Evolutionary conservation across 2,329 filamentous ascomycete species (phyloP).

Genomic region (Venturia pyrina): DNA sequence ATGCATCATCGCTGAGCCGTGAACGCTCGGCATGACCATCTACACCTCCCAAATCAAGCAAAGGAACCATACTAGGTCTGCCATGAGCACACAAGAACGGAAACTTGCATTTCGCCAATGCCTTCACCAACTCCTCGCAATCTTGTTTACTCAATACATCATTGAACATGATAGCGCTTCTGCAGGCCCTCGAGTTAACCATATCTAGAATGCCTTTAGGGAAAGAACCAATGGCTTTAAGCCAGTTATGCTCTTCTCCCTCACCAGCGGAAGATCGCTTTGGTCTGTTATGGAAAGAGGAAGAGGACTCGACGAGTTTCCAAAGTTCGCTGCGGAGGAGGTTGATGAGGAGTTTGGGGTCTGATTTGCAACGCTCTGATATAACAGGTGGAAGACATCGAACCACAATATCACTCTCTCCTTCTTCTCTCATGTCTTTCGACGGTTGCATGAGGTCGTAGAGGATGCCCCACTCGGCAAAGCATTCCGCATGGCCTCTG

Average conservation of each 20-base stretch:
- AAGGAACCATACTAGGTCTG: constrained; percentile 40
- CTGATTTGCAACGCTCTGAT: constrained; percentile 60
- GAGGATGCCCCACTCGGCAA: constrained; percentile 64
- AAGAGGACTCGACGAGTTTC: constrained; percentile 42
- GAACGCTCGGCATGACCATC: background rate
- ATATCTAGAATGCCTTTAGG: constrained; percentile 68
- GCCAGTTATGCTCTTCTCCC: constrained; percentile 36
- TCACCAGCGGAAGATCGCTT: background rate
- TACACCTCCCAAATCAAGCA: constrained; percentile 22
- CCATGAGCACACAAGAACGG: constrained; percentile 83
- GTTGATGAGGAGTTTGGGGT: constrained; percentile 62
- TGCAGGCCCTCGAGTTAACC: constrained; percentile 65
- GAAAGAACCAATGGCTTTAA: constrained; percentile 55
- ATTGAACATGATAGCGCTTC: constrained; percentile 82
- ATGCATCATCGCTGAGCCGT: background rate
- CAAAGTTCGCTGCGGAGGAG: constrained; percentile 68
- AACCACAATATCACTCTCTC: background rate
- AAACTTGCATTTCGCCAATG: constrained; percentile 54
- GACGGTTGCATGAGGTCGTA: constrained; percentile 35
- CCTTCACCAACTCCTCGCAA: constrained; percentile 47
- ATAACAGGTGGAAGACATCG: constrained; percentile 54
- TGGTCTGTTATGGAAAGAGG: background rate
- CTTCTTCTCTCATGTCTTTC: background rate
- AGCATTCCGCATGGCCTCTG: constrained; percentile 41
- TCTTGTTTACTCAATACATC: constrained; percentile 50